phyloP scores from a whole-genome alignment of 805 yeast genomes.

The Starmerella gropengiesseri region DNA sequence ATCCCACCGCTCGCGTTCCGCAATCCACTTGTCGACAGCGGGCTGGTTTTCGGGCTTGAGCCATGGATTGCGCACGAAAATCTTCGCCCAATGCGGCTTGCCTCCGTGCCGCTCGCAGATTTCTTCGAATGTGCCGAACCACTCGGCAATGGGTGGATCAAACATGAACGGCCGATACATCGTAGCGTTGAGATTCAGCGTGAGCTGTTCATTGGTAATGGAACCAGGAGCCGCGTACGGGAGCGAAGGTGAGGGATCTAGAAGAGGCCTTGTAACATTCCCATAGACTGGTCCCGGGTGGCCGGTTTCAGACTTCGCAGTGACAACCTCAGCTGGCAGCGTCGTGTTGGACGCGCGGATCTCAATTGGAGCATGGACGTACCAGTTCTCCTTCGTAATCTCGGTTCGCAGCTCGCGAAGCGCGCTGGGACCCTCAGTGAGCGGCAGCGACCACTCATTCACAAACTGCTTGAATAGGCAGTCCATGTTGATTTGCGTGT shows the following conservation, averaged over 20 bases:
- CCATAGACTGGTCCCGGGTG: slow-evolving; percentile 67
- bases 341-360: slow-evolving; percentile 81
- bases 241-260: slow-evolving; percentile 69
- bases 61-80: slow-evolving; percentile 56
- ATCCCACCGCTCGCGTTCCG: slow-evolving; percentile 56
- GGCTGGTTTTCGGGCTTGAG: slow-evolving; percentile 41
- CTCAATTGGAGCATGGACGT: slow-evolving; percentile 91
- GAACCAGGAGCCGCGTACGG: slow-evolving; percentile 40
- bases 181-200: slow-evolving; percentile 83
- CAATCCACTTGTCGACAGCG: slow-evolving; percentile 49
- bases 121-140: slow-evolving; percentile 78
- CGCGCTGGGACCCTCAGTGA: slow-evolving; percentile 63
- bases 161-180: slow-evolving; percentile 88
- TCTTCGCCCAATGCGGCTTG: slow-evolving; percentile 98
- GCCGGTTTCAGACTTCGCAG: background rate
- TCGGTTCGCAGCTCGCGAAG: slow-evolving; percentile 37
- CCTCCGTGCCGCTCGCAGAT: slow-evolving; percentile 72
- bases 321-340: slow-evolving; percentile 19
- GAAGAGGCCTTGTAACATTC: slow-evolving; percentile 64
- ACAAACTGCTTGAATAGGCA: slow-evolving; percentile 90
- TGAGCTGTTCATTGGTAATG: slow-evolving; percentile 62
- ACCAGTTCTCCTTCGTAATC: slow-evolving; percentile 57
- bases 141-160: slow-evolving; percentile 54
- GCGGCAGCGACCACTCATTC: slow-evolving; percentile 94
- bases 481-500: slow-evolving; percentile 87